Percentiles rank a stretch among this genome's conserved stretches.
Conservation (phyloP, 345 rosid species). For the Melaleuca alternifolia region DNA sequence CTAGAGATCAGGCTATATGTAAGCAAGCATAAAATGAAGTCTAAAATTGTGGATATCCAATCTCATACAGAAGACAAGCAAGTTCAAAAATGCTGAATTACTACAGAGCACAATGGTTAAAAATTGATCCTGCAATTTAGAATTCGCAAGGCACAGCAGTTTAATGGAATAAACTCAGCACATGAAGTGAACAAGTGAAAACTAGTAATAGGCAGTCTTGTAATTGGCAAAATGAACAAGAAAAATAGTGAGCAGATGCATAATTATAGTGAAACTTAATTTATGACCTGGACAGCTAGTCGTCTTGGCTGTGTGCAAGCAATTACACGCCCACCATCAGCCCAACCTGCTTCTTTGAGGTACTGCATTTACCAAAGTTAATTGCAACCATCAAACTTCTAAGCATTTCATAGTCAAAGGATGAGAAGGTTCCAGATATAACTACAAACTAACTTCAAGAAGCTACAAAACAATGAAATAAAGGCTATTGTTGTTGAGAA, state of each 20-base stretch:
- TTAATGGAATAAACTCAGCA: neutral
- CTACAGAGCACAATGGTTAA: neutral
- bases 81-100: neutral
- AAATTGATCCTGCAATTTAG: neutral
- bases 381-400: neutral
- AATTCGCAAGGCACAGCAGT: neutral
- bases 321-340: constrained; percentile 81
- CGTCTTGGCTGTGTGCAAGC: constrained; percentile 98
- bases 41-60: neutral
- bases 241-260: neutral
- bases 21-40: neutral
- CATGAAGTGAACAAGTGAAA: neutral
- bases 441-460: neutral
- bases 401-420: neutral
- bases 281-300: constrained; percentile 78
- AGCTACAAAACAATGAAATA: neutral
- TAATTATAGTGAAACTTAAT: neutral
- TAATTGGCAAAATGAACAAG: neutral
- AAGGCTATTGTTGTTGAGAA: neutral
- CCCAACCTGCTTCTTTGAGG: constrained; percentile 99
- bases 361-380: constrained; percentile 29
- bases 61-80: neutral
- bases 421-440: neutral
- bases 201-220: neutral
- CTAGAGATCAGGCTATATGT: neutral